Conservation (phyloP, 192 early-diverging fungal genomes). For the Rhizophagus sp. region DNA sequence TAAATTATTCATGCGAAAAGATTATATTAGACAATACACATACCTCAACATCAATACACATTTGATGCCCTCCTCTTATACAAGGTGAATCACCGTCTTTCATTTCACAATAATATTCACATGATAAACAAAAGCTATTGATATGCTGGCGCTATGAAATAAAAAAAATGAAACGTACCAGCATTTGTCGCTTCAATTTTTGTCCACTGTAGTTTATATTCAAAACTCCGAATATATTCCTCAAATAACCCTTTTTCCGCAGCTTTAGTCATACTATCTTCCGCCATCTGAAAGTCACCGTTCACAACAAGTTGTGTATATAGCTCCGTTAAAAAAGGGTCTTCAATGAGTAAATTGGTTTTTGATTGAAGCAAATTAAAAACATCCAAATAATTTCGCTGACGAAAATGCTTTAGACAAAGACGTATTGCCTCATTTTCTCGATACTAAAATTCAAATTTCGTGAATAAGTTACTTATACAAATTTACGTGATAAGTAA, state of each 20-base stretch:
- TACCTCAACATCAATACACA: slow-evolving; percentile 82
- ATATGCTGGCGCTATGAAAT: slow-evolving; percentile 16
- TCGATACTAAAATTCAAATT: slow-evolving; percentile 51
- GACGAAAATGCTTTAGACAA: slow-evolving; percentile 89
- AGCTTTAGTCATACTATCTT: slow-evolving; percentile 69
- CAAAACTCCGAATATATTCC: slow-evolving; percentile 63
- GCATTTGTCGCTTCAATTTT: slow-evolving; percentile 43
- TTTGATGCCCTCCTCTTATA: slow-evolving; percentile 93
- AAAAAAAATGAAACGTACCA: slow-evolving; percentile 33
- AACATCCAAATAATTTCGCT: slow-evolving; percentile 71
- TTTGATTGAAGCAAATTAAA: slow-evolving; percentile 70
- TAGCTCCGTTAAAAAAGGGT: slow-evolving; percentile 78
- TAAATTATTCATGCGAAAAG: not conserved
- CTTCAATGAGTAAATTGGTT: slow-evolving; percentile 68
- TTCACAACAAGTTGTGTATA: slow-evolving; percentile 65
- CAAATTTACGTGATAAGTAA: not conserved
- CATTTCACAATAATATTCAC: not conserved
- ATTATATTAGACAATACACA: not conserved
- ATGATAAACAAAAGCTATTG: not conserved
- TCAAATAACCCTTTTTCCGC: slow-evolving; percentile 67
- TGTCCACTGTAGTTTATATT: slow-evolving; percentile 76
- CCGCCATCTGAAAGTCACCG: slow-evolving; percentile 74
- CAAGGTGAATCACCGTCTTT: slow-evolving; percentile 50
- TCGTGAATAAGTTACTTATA: not conserved
- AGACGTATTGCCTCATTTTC: slow-evolving; percentile 80